phyloP scores from a whole-genome alignment of 2,329 filamentous ascomycete genomes.

The Pseudogymnoascus sp. region DNA sequence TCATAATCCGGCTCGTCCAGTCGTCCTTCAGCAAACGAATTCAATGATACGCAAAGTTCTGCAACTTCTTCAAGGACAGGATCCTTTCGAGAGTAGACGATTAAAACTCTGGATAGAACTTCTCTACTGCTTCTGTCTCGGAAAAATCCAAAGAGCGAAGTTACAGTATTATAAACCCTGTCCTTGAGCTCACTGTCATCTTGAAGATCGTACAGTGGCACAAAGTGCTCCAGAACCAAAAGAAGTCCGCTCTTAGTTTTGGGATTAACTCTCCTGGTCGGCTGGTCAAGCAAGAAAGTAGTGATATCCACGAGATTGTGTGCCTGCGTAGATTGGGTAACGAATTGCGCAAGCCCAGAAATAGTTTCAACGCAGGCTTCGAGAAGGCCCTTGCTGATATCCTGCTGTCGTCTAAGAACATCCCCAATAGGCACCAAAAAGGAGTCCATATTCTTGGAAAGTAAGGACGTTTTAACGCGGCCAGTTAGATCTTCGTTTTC shows the following conservation, averaged over 20 bases:
- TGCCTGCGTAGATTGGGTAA: constrained; percentile 62
- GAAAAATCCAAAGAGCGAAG: constrained; percentile 84
- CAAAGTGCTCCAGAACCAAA: constrained; percentile 72
- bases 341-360: constrained; percentile 65
- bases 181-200: constrained; percentile 52
- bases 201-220: constrained; percentile 56
- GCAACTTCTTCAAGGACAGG: constrained; percentile 56
- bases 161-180: constrained; percentile 66
- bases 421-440: constrained; percentile 62
- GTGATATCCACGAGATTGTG: constrained; percentile 74
- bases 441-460: constrained; percentile 50
- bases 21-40: constrained; percentile 65
- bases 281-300: constrained; percentile 75
- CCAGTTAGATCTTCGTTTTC: constrained; percentile 41
- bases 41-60: constrained; percentile 68
- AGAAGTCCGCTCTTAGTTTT: constrained; percentile 77
- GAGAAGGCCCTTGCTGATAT: constrained; percentile 65
- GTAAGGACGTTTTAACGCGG: constrained; percentile 47
- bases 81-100: constrained; percentile 62
- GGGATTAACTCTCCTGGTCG: constrained; percentile 74
- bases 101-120: constrained; percentile 66
- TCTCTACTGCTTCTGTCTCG: constrained; percentile 72
- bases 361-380: constrained; percentile 74
- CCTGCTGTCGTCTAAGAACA: constrained; percentile 53
- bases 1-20: constrained; percentile 88